A percentile compares a stretch with the other conserved stretches of the same genome.
Evolutionary conservation across 176 grass and related monocot species (phyloP).

Genomic region (Avena insularis): DNA sequence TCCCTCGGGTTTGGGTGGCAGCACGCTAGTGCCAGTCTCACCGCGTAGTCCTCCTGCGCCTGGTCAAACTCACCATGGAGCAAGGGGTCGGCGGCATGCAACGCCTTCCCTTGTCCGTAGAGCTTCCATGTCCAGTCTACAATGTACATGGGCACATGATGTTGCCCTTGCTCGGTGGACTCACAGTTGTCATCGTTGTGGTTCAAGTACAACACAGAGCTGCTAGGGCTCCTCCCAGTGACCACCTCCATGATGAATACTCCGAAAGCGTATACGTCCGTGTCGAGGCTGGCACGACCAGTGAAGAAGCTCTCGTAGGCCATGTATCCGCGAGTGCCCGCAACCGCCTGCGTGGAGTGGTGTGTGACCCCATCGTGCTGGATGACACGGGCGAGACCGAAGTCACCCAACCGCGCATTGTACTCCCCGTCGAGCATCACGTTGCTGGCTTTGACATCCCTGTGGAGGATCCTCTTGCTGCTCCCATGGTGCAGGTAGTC

Average conservation of each 20-base stretch:
- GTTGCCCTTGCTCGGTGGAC: no score
- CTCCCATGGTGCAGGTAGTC: slow-evolving; percentile 66
- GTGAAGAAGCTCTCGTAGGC: slow-evolving; percentile 69
- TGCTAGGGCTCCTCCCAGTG: slow-evolving; percentile 36
- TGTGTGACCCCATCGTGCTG: slow-evolving; percentile 47
- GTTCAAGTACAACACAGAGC: not conserved
- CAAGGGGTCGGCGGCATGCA: no score
- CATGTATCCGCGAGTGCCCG: slow-evolving; percentile 54
- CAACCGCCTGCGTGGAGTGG: slow-evolving; percentile 53
- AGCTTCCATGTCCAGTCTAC: no score
- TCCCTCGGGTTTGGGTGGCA: no score
- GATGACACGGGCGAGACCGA: slow-evolving; percentile 60
- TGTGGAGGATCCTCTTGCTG: slow-evolving; percentile 52
- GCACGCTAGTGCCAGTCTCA: no score
- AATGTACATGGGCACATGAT: no score
- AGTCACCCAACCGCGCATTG: slow-evolving; percentile 54
- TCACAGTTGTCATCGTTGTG: no score
- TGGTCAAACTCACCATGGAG: no score
- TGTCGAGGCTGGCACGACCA: slow-evolving; percentile 54
- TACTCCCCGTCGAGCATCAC: slow-evolving; percentile 58
- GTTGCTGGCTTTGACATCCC: slow-evolving; percentile 66
- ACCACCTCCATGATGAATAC: slow-evolving; percentile 61
- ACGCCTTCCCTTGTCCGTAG: no score
- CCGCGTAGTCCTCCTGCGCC: no score
- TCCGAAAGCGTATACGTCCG: slow-evolving; percentile 54